Evolutionary conservation across 192 early-diverging fungal genomes (phyloP).

Genomic region (Backusella westeae): DNA sequence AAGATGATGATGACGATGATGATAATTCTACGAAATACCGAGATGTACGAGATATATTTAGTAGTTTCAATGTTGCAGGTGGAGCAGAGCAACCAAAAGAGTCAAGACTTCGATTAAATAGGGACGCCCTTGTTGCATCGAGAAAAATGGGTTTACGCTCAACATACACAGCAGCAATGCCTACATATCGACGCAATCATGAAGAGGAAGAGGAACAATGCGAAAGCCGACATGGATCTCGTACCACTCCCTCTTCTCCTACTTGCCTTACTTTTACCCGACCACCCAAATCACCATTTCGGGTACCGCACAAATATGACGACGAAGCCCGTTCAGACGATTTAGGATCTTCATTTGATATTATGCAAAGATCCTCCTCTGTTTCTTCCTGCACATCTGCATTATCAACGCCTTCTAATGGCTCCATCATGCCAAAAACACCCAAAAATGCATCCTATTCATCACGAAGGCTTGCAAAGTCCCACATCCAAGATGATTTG

Average conservation of each 20-base stretch:
- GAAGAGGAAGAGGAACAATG: conserved; percentile 8
- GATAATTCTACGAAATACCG: conserved; percentile 13
- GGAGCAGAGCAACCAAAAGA: not conserved
- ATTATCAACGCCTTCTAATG: conserved; percentile 9
- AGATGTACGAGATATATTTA: conserved; percentile 36
- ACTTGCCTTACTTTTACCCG: conserved; percentile 2
- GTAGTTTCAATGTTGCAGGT: not conserved
- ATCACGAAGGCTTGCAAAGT: not conserved
- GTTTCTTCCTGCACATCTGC: conserved; percentile 13
- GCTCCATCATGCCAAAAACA: conserved; percentile 12
- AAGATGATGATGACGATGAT: not conserved
- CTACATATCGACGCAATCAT: not conserved
- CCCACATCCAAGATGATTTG: not conserved
- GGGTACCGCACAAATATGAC: conserved; percentile 5
- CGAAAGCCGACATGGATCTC: not conserved
- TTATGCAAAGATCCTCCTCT: conserved; percentile 14
- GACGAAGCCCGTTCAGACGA: conserved; percentile 2
- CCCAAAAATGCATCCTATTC: conserved; percentile 11
- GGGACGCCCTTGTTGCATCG: conserved; percentile 5
- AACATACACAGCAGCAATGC: not conserved
- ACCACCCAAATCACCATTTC: conserved; percentile 30
- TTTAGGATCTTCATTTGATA: conserved; percentile 12
- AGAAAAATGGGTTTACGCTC: conserved; percentile 6
- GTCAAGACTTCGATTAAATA: conserved; percentile 9
- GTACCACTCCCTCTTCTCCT: conserved; percentile 11